Evolutionary conservation across 1,139 yeast genomes (phyloP).

Genomic region (Geotrichum bryndzae): DNA sequence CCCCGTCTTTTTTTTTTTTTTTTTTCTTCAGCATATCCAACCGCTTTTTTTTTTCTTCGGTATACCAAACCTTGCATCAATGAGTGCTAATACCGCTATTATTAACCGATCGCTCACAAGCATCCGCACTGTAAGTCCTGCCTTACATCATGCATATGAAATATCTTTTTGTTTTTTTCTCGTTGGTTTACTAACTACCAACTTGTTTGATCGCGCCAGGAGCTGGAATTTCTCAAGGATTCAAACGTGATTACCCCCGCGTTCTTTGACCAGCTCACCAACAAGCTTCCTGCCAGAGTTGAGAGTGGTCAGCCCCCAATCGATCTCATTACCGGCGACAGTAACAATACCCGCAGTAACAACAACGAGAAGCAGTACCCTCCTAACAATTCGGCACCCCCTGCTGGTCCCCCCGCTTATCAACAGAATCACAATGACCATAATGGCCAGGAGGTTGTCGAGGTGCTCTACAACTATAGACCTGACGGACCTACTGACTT

Average conservation of each 20-base stretch:
- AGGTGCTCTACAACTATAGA: slow-evolving; percentile 65
- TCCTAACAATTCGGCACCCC: slow-evolving; percentile 14
- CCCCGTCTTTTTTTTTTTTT: not conserved
- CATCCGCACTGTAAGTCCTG: slow-evolving; percentile 52
- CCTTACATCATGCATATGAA: not conserved
- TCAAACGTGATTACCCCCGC: slow-evolving; percentile 65
- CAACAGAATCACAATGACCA: not conserved
- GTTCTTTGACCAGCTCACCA: slow-evolving; percentile 48
- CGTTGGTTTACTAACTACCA: not conserved
- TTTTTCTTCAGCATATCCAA: not conserved
- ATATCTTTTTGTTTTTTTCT: not conserved
- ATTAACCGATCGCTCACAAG: slow-evolving; percentile 75
- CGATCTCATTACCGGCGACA: slow-evolving; percentile 19
- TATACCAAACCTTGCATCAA: not conserved
- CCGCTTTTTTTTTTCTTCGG: not conserved
- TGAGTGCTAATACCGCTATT: slow-evolving; percentile 40
- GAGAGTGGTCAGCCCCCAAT: slow-evolving; percentile 50
- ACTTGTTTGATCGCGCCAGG: slow-evolving; percentile 32
- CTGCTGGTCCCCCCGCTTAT: slow-evolving; percentile 23
- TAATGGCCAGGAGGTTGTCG: slow-evolving; percentile 41
- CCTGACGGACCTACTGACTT: slow-evolving; percentile 73
- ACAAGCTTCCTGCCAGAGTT: slow-evolving; percentile 56
- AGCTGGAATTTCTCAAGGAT: slow-evolving; percentile 73
- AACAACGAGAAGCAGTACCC: not conserved
- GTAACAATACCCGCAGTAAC: not conserved